Base-by-base conservation (phyloP, 495 filamentous ascomycete species). In the Neurospora sp. region DNA sequence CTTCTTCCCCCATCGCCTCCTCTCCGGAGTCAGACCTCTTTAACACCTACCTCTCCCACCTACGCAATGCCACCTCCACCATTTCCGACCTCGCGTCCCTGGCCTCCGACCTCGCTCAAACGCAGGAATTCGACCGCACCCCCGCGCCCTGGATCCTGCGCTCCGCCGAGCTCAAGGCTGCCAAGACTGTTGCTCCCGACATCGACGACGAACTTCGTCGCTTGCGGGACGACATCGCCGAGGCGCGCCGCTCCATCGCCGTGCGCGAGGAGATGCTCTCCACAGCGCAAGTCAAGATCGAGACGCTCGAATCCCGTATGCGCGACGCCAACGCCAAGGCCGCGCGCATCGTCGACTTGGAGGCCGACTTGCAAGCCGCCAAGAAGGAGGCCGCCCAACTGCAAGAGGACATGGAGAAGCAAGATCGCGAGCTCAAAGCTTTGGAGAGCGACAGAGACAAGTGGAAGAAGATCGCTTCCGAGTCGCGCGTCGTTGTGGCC, bases 211-310 rank as follows among this genome's bases (percentile, higher is more conserved):
- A 94, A 77, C 87, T 94, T 59, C 89, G 88, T 13, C 88, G 89
- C 21, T 83, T 97, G 40, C 92, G 90, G 77, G 92, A 93, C 59
- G 91, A 95, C 72, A 83, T 90, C 84, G 79, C 89, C 72, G 92
- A 89, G 78, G 90, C 85, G 39, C 85, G 88, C 0, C 87, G 88
- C 78, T 88, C 85, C 76, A 89, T 89, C 76, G 89, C 89, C 10
- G 83, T 90, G 62, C 86, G 88, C 38, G 91, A 94, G 45, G 85
- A 92, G 73, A 84, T 84, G 34, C 83, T 93, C 24, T 91, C 92
- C 75, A 92, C 93, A 39, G 87, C 93, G 11, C 88, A 89, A 4
- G 92, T 97, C 74, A 96, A 97, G 81, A 95, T 97, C 78, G 96
- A 98, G 81, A 92, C 93, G 6, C 90, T 98, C 62, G 94, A 97